Percentiles rank a stretch among this genome's conserved stretches.
Evolutionary conservation across 2,329 filamentous ascomycete genomes (phyloP).

Genomic region (Cordyceps pruinosa): DNA sequence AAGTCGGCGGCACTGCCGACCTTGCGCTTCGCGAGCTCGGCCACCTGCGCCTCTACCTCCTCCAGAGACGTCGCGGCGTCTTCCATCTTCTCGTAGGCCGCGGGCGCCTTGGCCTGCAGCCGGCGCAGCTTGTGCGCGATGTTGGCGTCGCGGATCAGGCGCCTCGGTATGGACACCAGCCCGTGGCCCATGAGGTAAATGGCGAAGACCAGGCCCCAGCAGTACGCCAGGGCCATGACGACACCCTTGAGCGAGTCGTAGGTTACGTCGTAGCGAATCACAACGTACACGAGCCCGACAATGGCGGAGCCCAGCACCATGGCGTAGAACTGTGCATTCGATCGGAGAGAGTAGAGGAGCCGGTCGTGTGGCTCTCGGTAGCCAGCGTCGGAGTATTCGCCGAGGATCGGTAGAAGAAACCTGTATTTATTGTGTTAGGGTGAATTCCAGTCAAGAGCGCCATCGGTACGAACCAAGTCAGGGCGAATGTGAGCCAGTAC

Average conservation of each 20-base stretch:
- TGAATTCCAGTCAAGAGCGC: background rate
- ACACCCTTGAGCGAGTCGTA: slow-evolving; percentile 70
- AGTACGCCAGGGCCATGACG: slow-evolving; percentile 90
- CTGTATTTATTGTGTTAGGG: slow-evolving; percentile 36
- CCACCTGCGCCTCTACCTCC: slow-evolving; percentile 72
- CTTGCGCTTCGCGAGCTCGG: slow-evolving; percentile 73
- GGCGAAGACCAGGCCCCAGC: slow-evolving; percentile 83
- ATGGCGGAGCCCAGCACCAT: slow-evolving; percentile 66
- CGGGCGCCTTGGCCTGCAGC: slow-evolving; percentile 72
- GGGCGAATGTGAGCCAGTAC: slow-evolving; percentile 92
- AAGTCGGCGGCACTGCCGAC: slow-evolving; percentile 68
- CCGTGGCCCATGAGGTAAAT: slow-evolving; percentile 98
- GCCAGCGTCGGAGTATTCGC: slow-evolving; percentile 90
- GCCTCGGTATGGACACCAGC: slow-evolving; percentile 80
- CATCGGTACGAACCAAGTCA: slow-evolving; percentile 67
- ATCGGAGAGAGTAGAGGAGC: slow-evolving; percentile 74
- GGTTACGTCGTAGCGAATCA: slow-evolving; percentile 68
- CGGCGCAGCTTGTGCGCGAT: slow-evolving; percentile 66
- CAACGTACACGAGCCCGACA: slow-evolving; percentile 74
- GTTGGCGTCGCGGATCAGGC: slow-evolving; percentile 71
- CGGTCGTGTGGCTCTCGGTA: slow-evolving; percentile 80
- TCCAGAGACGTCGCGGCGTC: slow-evolving; percentile 76
- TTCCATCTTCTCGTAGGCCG: slow-evolving; percentile 77
- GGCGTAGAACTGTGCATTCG: slow-evolving; percentile 83
- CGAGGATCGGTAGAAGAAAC: slow-evolving; percentile 86